Evolutionary conservation across 345 rosid species (phyloP), one percentile per base, ranked within the genome.

Genomic region (Orychophragmus violaceus): DNA sequence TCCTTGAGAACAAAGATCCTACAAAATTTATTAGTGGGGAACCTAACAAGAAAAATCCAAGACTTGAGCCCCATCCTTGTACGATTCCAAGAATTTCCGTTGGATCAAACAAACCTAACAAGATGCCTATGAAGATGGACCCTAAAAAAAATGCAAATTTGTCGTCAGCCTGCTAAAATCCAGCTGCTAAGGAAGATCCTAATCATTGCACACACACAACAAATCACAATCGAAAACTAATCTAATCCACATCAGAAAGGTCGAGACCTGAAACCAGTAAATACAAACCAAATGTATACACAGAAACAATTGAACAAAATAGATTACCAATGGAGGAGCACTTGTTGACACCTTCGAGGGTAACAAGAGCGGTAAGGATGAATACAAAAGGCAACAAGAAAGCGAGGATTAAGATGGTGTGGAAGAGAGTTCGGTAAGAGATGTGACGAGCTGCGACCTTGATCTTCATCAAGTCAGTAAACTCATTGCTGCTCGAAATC

Each of bases 401-500:
- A 58, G 99, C 99, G 69, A 95, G 98, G 77, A 91, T 77, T 65
- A 95, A 91, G 64, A 95, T 83, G 70, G 97, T 86, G 70, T 95
- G 96, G 68, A 91, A 95, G 77, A 95, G 96, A 78, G 95, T 87
- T 69, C 98, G 69, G 76, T 89, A 95, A 59, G 99, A 95, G 82
- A 95, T 85, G 69, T 95, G 98, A 82, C 99, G 93, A 85, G 98
- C 95, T 83, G 98, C 98, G 81, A 95, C 89, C 82, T 89, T 91
- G 97, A 95, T 86, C 99, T 89, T 95, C 99, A 91, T 95, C 79
- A 87, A 91, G 87, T 95, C 98, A 91, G 85, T 88, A 89, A 91
- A 87, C 78, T 94, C 99, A 86, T 87, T 85, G 82, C 91, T 89
- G 82, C 91, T 86, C 71, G 93, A 91, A 79, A 95, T 95, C 62